These are phyloP conservation scores for Metschnikowia lachancei DNA, from an alignment of 805 yeast genomes.

Conservation along the genomic window DNA sequence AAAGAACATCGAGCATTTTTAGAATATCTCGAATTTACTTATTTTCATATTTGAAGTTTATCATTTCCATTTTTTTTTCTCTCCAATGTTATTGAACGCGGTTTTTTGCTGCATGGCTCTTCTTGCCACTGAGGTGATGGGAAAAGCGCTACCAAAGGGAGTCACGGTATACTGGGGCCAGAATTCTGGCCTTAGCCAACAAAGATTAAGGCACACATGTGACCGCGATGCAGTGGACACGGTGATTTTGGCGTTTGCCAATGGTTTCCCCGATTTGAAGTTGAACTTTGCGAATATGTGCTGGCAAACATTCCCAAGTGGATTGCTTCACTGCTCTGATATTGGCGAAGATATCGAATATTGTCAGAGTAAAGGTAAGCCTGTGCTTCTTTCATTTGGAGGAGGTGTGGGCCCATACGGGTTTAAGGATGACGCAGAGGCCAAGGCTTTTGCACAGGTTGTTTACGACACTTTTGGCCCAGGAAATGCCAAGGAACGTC, in stretches of 20 bases:
- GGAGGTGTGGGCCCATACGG: conserved; percentile 67
- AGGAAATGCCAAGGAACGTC: conserved; percentile 28
- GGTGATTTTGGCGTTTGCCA: conserved; percentile 66
- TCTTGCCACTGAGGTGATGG: neutral
- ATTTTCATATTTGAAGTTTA: neutral
- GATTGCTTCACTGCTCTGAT: conserved; percentile 16
- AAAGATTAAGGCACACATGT: conserved; percentile 53
- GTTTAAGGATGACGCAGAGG: conserved; percentile 49
- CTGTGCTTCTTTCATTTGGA: conserved; percentile 18
- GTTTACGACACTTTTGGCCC: conserved; percentile 42
- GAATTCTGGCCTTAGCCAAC: conserved; percentile 52
- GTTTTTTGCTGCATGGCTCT: neutral
- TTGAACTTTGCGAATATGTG: conserved; percentile 59
- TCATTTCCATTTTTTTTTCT: neutral
- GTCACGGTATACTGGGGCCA: conserved; percentile 92
- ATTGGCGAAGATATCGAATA: conserved; percentile 16
- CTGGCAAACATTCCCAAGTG: conserved; percentile 43
- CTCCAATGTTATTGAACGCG: neutral
- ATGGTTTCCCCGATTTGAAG: conserved; percentile 47
- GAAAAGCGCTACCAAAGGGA: conserved; percentile 23
- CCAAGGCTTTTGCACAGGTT: conserved; percentile 49
- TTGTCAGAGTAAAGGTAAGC: conserved; percentile 14
- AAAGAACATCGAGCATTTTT: neutral
- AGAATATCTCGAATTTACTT: neutral
- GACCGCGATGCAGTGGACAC: conserved; percentile 66